Percentiles rank a stretch among this genome's conserved stretches.
Conservation (phyloP, 2,329 filamentous ascomycete species). For the Gyromitra esculenta region DNA sequence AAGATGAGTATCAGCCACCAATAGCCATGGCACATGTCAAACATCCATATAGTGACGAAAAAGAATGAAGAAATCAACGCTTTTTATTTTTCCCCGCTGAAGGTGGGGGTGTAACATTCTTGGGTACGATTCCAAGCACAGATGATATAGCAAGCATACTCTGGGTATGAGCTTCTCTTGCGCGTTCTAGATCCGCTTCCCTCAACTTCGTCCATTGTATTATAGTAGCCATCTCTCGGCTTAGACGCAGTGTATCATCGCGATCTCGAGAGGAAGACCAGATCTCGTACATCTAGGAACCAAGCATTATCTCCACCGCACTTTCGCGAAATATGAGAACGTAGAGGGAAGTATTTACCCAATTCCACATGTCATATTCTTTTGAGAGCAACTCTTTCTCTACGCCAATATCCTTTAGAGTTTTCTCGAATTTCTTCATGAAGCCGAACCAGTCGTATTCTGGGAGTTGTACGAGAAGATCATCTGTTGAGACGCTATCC, state of each 20-base stretch:
- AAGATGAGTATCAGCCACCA: neutral
- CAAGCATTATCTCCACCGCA: neutral
- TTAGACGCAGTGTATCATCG: slow-evolving; percentile 36
- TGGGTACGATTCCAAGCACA: slow-evolving; percentile 48
- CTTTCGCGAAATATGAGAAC: neutral
- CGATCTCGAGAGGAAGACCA: slow-evolving; percentile 47
- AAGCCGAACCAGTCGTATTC: slow-evolving; percentile 43
- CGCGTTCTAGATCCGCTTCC: slow-evolving; percentile 45
- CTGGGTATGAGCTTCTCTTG: slow-evolving; percentile 43
- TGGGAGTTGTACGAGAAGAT: slow-evolving; percentile 45
- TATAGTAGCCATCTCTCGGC: slow-evolving; percentile 49
- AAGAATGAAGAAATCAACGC: neutral
- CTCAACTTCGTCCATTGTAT: slow-evolving; percentile 48
- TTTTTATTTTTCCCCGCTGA: slow-evolving; percentile 13
- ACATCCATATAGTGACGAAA: neutral
- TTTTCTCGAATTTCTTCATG: slow-evolving; percentile 24
- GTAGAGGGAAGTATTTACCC: slow-evolving; percentile 22
- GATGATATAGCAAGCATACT: slow-evolving; percentile 51
- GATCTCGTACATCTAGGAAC: slow-evolving; percentile 49
- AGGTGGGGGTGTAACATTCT: slow-evolving; percentile 33
- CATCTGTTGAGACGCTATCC: slow-evolving; percentile 21
- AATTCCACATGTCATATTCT: slow-evolving; percentile 51
- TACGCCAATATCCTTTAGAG: slow-evolving; percentile 32
- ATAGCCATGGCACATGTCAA: neutral
- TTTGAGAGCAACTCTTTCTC: slow-evolving; percentile 34